Base-by-base conservation (phyloP, 192 early-diverging fungal genomes). In the Chytriomyces confervae region DNA sequence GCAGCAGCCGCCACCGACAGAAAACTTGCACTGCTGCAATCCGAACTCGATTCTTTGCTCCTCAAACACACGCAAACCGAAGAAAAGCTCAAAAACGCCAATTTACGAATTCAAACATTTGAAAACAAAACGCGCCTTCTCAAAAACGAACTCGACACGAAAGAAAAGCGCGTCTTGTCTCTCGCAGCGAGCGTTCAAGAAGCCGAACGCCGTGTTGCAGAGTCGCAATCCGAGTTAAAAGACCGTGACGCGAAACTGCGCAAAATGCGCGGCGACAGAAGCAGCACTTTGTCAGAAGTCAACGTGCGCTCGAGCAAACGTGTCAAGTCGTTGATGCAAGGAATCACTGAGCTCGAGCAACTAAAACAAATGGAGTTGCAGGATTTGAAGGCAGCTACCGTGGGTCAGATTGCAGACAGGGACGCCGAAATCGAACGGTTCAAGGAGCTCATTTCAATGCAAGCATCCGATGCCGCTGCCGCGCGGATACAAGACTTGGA, bases 311-410 rank as follows among this genome's bases (percentile, higher is more conserved):
- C 69, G 23, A 72, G 50, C 51, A 50, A 57, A 57, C 69, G 69
- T 6, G 69, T 72, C 24, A 72, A 50, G 51, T 18, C 50, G 9
- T 29, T 72, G 13, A 10, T 11, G 10, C 47, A 57, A 3, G 47
- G 50, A 57, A 10, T 72, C 0, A 50, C 43, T 9, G 69, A 72
- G 8, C 69, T 72, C 11, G 69, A 72, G 43, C 13, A 10, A 7
- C 16, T 72, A 36, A 50, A 60, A 16, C 69, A 72, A 57, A 72
- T 23, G 24, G 69, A 72, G 53, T 9, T 72, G 23, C 50, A 72
- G 50, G 69, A 72, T 7, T 18, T 72, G 10, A 18, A 44, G 27
- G 8, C 50, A 11, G 29, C 53, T 9, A 9, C 24, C 29, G 29
- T 24, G 8, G 0, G 1, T 16, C 50, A 27, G 10, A 16, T 72